phyloP scores from a whole-genome alignment of 1,284 basidiomycete species.

The Pyrrhoderma lamaoense region DNA sequence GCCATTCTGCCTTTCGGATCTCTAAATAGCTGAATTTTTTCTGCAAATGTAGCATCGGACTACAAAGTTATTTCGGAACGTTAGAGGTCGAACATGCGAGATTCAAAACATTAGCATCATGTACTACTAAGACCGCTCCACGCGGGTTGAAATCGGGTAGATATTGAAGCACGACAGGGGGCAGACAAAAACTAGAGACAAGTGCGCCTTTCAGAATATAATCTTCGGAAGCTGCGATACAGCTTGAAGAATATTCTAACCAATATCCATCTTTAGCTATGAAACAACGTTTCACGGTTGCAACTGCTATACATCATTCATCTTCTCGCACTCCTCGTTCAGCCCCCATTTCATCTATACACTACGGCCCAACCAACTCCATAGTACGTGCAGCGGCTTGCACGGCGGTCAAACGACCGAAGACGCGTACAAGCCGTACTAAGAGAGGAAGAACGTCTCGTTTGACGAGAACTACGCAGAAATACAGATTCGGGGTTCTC shows the following conservation, averaged over 20 bases:
- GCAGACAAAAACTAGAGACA: conserved; percentile 17
- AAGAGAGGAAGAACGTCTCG: conserved; percentile 72
- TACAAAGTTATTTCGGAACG: conserved; percentile 29
- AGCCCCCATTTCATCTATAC: conserved; percentile 89
- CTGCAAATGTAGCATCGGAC: conserved; percentile 78
- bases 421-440: conserved; percentile 63
- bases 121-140: conserved; percentile 29
- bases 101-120: conserved; percentile 55
- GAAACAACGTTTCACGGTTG: conserved; percentile 22
- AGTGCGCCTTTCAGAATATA: conserved; percentile 18
- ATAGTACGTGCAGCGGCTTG: conserved; percentile 53
- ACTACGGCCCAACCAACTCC: conserved; percentile 74
- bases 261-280: conserved; percentile 28
- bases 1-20: conserved; percentile 87
- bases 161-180: conserved; percentile 19
- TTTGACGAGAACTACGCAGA: conserved; percentile 61
- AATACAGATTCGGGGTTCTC: conserved; percentile 86
- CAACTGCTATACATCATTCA: conserved; percentile 25
- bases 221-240: conserved; percentile 20
- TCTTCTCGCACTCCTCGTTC: conserved; percentile 83
- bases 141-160: conserved; percentile 8
- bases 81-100: conserved; percentile 31
- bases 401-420: conserved; percentile 88
- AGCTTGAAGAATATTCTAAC: conserved; percentile 28
- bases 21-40: conserved; percentile 79